phyloP scores from a whole-genome alignment of 129 eudicot species.

The Daucus carota region DNA sequence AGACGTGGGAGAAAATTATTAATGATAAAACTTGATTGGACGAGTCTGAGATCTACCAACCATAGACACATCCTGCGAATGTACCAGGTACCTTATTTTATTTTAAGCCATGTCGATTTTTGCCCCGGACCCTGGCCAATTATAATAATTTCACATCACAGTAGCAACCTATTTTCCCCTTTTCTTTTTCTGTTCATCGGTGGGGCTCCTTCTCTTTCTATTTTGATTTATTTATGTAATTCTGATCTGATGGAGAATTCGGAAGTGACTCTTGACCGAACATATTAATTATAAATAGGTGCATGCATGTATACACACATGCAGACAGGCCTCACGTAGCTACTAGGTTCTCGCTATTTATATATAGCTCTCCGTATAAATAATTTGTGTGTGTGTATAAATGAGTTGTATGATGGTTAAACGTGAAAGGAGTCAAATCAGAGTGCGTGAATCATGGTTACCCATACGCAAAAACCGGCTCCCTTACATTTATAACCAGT shows the following conservation, averaged over 20 bases:
- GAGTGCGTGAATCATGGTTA: background rate
- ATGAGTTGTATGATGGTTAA: background rate
- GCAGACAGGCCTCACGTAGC: background rate
- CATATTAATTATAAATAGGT: background rate
- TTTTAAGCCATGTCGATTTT: too few species aligned
- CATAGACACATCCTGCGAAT: background rate
- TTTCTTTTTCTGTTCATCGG: background rate
- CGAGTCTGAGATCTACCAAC: background rate
- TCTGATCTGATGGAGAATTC: background rate
- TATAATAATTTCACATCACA: background rate
- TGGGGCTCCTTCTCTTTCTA: background rate
- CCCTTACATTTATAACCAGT: too few species aligned
- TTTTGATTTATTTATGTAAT: background rate
- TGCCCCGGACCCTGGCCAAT: background rate
- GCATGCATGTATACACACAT: background rate
- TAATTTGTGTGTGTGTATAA: too few species aligned
- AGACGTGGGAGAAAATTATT: too few species aligned
- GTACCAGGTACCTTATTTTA: background rate
- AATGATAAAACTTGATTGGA: background rate
- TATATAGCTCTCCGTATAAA: background rate
- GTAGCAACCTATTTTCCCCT: background rate
- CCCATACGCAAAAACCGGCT: background rate
- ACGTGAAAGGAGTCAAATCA: slow-evolving; percentile 1
- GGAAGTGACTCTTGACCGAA: background rate
- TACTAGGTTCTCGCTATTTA: background rate